Evolutionary conservation across 805 yeast genomes (phyloP), one percentile per base, ranked within the genome.

Genomic region (Dipodascus geniculatus): DNA sequence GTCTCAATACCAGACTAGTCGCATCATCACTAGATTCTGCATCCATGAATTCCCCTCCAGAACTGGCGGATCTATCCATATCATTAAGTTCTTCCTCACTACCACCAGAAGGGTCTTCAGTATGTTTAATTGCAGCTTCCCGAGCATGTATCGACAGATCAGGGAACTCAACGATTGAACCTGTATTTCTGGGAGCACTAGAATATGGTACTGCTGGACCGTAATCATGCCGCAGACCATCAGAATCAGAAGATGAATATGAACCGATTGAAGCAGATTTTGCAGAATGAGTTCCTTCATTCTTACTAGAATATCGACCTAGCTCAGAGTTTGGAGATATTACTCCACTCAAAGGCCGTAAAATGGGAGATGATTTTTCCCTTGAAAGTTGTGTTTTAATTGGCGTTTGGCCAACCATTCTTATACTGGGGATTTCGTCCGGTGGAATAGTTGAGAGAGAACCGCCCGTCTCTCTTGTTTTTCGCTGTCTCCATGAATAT

Each of bases 381-480:
- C 44, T 4, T 11, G 44, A n/a, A 38, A 38, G 44, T 14, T 38
- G 17, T n/a, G 20, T 38, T 6, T 11, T 28, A 6, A 28, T 11
- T 11, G 44, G 20, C 4, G 20, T 3, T n/a, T 38, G 44, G 44
- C 14, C 20, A n/a, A 85, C 88, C 42, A 88, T 73, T 62, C 88
- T 77, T 38, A 89, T 87, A 2, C 87, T 84, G 63, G 87, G 76
- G 50, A 89, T 75, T 64, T 87, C 91, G 51, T 83, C 87, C 0
- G 96, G 87, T 31, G 90, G 81, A 33, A 90, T 90, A 0, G 96
- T 88, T 23, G 88, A 89, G 55, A 85, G 62, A 0, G 96, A 86
- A 42, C 58, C 72, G 71, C 73, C 74, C 70, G 44, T 66, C 55
- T 42, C 66, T 60, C 47, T 65, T 64, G 24, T 64, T 61, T 17